Evolutionary conservation across 805 yeast species (phyloP).

Genomic region (Pichia cabralensis): DNA sequence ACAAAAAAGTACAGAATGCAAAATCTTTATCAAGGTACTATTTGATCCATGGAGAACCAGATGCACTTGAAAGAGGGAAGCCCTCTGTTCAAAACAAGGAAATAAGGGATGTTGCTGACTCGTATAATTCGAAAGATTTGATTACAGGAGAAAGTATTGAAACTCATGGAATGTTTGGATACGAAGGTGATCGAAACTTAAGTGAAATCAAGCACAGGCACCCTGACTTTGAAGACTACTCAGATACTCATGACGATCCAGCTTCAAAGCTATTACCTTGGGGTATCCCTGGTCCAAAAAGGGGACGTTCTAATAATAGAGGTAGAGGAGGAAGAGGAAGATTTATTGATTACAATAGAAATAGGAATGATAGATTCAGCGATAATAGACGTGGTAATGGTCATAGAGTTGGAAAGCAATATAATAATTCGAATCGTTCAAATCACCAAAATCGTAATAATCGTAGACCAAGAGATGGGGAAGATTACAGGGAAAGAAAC

Average conservation of each 20-base stretch:
- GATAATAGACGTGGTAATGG: not conserved
- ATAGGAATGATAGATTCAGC: not conserved
- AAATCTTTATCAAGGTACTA: conserved; percentile 53
- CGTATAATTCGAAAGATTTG: conserved; percentile 20
- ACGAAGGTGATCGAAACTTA: not conserved
- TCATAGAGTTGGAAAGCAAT: no score
- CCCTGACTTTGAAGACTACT: not conserved
- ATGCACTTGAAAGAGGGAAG: conserved; percentile 25
- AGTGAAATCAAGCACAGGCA: not conserved
- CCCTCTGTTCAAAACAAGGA: conserved; percentile 13
- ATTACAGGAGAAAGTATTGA: conserved; percentile 27
- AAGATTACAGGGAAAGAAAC: no score
- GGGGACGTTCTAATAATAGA: conserved; percentile 9
- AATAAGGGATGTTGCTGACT: not conserved
- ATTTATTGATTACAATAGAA: not conserved
- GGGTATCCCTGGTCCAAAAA: conserved; percentile 5
- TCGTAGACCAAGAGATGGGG: no score
- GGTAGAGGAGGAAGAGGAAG: conserved; percentile 2
- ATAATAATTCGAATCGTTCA: no score
- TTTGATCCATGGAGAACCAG: conserved; percentile 64
- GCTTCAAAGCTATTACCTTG: conserved; percentile 6
- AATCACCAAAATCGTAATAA: no score
- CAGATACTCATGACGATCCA: not conserved
- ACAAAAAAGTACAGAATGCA: conserved; percentile 49
- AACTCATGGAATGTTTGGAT: conserved; percentile 30